phyloP scores from a whole-genome alignment of 2,329 filamentous ascomycete species.

The Cytospora schulzeri region DNA sequence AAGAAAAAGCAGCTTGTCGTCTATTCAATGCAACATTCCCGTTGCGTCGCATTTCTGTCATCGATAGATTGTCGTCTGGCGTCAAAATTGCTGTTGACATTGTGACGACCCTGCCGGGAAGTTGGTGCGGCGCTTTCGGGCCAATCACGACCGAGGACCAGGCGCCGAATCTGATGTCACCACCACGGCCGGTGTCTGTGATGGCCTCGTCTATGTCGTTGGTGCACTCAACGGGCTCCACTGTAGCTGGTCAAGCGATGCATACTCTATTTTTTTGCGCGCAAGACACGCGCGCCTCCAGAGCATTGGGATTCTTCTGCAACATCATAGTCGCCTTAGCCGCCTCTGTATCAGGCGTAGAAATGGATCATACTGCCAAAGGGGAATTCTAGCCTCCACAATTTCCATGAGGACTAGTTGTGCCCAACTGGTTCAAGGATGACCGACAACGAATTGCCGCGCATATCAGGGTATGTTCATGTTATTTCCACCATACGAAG shows the following conservation, averaged over 20 bases:
- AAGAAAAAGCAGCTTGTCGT: neutral
- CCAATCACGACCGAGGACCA: slow-evolving; percentile 17
- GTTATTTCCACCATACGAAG: neutral
- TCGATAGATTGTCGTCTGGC: slow-evolving; percentile 2
- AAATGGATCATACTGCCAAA: neutral
- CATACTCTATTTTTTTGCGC: slow-evolving; percentile 11
- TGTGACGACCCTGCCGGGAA: slow-evolving; percentile 17
- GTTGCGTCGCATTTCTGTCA: slow-evolving; percentile 17
- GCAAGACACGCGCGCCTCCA: slow-evolving; percentile 20
- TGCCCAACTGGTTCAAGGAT: neutral
- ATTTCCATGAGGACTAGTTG: neutral
- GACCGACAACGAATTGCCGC: neutral
- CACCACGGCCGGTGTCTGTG: neutral
- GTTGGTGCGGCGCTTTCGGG: slow-evolving; percentile 6
- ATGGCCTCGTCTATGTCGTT: neutral
- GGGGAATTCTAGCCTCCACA: neutral
- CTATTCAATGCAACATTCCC: slow-evolving; percentile 16
- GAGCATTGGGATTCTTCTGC: slow-evolving; percentile 5
- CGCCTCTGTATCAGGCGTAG: neutral
- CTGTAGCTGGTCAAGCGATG: slow-evolving; percentile 1
- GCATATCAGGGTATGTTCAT: neutral
- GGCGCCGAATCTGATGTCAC: slow-evolving; percentile 1
- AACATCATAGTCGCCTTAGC: neutral
- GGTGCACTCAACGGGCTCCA: neutral
- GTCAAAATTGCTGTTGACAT: slow-evolving; percentile 12